These are phyloP conservation scores for Diaporthe vexans DNA, from an alignment of 2,329 filamentous ascomycete genomes.

Conservation along the genomic window DNA sequence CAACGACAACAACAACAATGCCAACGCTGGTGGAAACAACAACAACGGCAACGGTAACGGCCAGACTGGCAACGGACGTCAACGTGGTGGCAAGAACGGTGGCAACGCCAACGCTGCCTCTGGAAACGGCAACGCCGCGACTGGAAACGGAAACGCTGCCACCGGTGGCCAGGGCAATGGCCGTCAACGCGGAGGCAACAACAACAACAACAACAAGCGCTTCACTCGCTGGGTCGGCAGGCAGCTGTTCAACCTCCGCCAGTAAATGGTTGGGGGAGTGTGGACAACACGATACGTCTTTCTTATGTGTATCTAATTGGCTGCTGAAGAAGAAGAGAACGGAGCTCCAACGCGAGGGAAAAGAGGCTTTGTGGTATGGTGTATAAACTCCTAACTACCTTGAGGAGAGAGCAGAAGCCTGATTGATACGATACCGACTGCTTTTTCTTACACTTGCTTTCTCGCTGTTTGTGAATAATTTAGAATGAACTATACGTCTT, in stretches of 20 bases:
- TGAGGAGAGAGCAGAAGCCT: constrained; percentile 11
- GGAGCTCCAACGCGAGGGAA: neutral
- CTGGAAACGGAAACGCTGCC: constrained; percentile 9
- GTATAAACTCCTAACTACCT: neutral
- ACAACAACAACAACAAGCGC: constrained; percentile 32
- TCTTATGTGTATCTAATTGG: constrained; percentile 32
- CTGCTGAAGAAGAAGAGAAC: neutral
- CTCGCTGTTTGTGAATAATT: constrained; percentile 25
- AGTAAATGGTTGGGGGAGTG: neutral
- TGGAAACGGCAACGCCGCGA: constrained; percentile 4
- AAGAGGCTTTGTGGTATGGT: neutral
- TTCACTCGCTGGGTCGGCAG: constrained; percentile 5
- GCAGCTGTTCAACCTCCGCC: constrained; percentile 7
- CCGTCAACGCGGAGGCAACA: constrained; percentile 20
- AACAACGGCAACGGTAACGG: neutral
- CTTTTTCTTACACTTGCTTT: constrained; percentile 2
- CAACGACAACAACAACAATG: neutral
- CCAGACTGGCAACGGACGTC: constrained; percentile 4
- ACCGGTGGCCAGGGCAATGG: constrained; percentile 7
- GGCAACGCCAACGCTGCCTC: neutral
- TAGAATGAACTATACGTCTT: constrained; percentile 13
- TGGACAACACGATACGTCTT: neutral
- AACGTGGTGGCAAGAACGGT: neutral
- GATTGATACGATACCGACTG: constrained; percentile 25
- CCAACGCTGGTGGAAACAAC: constrained; percentile 14